These are phyloP conservation scores for Cladobotryum protrusum DNA, from an alignment of 2,329 filamentous ascomycete species.

Conservation along the genomic window DNA sequence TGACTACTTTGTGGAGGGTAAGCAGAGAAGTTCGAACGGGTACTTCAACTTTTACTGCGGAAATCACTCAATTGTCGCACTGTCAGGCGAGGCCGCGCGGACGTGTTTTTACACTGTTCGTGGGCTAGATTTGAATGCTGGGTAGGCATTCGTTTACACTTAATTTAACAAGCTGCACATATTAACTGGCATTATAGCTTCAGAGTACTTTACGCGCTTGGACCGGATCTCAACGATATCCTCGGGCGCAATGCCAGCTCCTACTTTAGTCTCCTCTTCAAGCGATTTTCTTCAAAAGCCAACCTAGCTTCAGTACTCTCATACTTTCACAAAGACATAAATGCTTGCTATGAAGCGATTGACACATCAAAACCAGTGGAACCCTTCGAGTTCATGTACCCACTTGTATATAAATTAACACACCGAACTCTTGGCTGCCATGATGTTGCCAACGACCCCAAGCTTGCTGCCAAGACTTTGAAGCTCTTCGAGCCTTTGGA, in stretches of 20 bases:
- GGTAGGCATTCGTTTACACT: conserved; percentile 22
- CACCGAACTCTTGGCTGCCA: conserved; percentile 48
- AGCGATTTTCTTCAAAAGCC: conserved; percentile 31
- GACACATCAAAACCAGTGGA: conserved; percentile 26
- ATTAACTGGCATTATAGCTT: conserved; percentile 6
- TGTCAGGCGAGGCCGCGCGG: conserved; percentile 37
- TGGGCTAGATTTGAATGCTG: conserved; percentile 36
- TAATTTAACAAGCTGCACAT: too few relatives aligned
- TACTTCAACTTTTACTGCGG: conserved; percentile 46
- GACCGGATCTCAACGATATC: conserved; percentile 18
- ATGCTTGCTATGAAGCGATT: conserved; percentile 1
- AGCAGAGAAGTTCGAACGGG: conserved; percentile 27
- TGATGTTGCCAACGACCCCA: conserved; percentile 45
- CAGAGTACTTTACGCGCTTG: conserved; percentile 24
- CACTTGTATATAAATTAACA: conserved; percentile 48
- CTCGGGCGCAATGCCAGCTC: conserved; percentile 17
- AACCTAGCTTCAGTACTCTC: conserved; percentile 34
- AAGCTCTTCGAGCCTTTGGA: conserved; percentile 43
- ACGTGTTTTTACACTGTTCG: conserved; percentile 40
- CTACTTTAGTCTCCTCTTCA: conserved; percentile 24
- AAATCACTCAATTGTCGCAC: conserved; percentile 35
- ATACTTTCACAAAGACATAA: conserved; percentile 36
- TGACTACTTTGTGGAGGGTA: conserved; percentile 35
- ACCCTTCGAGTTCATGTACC: conserved; percentile 49
- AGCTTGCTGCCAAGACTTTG: conserved; percentile 27